Percentiles rank a stretch among this genome's conserved stretches.
phyloP scores from a whole-genome alignment of 495 filamentous ascomycete species.

The Cenococcum geophilum region DNA sequence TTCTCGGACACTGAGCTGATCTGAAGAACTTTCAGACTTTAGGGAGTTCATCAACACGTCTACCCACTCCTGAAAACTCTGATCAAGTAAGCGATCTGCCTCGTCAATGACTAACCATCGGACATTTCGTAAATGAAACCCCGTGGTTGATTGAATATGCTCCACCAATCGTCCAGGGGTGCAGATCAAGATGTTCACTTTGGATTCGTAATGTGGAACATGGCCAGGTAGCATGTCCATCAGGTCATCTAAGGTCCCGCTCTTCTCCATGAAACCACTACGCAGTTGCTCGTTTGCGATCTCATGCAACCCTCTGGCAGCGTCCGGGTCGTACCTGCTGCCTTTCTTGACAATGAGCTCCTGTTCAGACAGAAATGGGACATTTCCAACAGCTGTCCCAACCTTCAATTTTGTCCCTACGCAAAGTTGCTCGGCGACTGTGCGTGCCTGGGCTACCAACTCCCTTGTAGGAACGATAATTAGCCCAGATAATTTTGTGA shows the following conservation, averaged over 20 bases:
- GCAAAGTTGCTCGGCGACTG: constrained; percentile 62
- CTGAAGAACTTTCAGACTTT: constrained; percentile 36
- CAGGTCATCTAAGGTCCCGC: constrained; percentile 43
- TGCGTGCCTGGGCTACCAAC: constrained; percentile 74
- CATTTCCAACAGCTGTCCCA: constrained; percentile 74
- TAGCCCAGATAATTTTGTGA: constrained; percentile 62
- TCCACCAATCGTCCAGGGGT: constrained; percentile 92
- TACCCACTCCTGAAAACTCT: constrained; percentile 91
- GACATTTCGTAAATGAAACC: constrained; percentile 67
- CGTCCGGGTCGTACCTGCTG: constrained; percentile 55
- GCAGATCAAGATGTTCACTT: constrained; percentile 82
- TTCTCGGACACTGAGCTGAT: constrained; percentile 23
- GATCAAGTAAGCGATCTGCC: constrained; percentile 82
- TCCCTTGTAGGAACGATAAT: constrained; percentile 88
- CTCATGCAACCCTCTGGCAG: constrained; percentile 38
- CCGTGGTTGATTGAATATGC: constrained; percentile 73
- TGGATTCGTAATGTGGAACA: constrained; percentile 56
- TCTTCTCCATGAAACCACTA: constrained; percentile 36
- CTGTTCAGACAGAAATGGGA: constrained; percentile 70
- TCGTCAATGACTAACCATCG: constrained; percentile 91
- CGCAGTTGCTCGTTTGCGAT: constrained; percentile 28
- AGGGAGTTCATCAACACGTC: constrained; percentile 62
- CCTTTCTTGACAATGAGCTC: constrained; percentile 54
- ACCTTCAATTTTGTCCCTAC: constrained; percentile 62
- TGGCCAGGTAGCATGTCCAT: constrained; percentile 49